Evolutionary conservation across 495 filamentous ascomycete species (phyloP).

Genomic region (Physcia stellaris): DNA sequence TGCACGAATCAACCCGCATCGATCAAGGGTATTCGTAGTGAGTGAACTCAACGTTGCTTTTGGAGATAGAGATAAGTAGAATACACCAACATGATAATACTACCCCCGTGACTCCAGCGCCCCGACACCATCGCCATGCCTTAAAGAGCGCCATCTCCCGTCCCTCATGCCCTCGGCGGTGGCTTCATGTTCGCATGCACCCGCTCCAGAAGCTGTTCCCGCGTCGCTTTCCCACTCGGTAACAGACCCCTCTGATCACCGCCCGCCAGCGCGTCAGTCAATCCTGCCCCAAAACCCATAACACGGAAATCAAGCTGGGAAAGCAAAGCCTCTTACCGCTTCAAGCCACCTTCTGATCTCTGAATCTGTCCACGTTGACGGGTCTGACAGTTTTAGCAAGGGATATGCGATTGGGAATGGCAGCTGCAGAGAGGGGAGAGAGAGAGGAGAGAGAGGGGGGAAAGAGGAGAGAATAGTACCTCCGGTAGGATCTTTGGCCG

Average conservation of each 20-base stretch:
- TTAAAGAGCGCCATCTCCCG: too few relatives aligned
- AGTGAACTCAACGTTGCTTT: too few relatives aligned
- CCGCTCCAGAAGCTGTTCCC: constrained; percentile 65
- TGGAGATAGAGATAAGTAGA: too few relatives aligned
- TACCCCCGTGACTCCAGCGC: too few relatives aligned
- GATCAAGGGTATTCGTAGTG: too few relatives aligned
- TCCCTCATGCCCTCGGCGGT: constrained; percentile 8
- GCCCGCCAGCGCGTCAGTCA: background rate
- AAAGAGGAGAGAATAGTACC: constrained; percentile 24
- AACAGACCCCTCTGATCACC: constrained; percentile 53
- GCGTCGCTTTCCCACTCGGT: constrained; percentile 48
- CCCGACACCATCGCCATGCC: too few relatives aligned
- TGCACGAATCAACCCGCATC: too few relatives aligned
- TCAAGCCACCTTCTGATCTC: constrained; percentile 65
- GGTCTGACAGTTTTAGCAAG: constrained; percentile 31
- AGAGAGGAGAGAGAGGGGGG: background rate
- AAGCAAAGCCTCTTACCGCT: constrained; percentile 44
- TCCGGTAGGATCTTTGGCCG: constrained; percentile 59
- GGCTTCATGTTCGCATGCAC: constrained; percentile 59
- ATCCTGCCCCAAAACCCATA: background rate
- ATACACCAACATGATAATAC: too few relatives aligned
- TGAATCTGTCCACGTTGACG: constrained; percentile 55
- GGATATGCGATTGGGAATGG: background rate
- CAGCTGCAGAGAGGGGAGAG: background rate
- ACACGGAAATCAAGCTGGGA: constrained; percentile 6